Base-by-base conservation (phyloP, 2,329 filamentous ascomycete species). In the Fusarium abutilonis region DNA sequence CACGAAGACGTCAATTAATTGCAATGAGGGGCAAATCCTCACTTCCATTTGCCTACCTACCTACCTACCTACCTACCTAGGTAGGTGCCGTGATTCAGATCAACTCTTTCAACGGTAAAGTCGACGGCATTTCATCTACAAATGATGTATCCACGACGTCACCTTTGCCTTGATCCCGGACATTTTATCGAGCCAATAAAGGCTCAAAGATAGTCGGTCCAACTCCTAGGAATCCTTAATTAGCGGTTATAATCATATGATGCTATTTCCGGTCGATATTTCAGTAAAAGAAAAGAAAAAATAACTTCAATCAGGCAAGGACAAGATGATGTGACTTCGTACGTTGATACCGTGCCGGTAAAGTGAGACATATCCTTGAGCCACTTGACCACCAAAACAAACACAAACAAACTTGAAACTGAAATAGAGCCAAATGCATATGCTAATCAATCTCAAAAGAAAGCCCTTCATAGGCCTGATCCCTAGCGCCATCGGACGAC, bases 71-170 rank as follows among this genome's bases (percentile, higher is more conserved):
- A 15, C 14, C 19, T 10, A 28, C 13, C 31, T 14, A 6, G 6
- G 19, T 4, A 19, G 19, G 19, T 19, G 19, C 19, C 10, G 10
- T 31, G 29, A 10, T 31, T 13, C 29, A 31, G 29, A 31, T 31
- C 29, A 13, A 31, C 4, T 9, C 29, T n/a, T n/a, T n/a, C 6
- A 3, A 34, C 5, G 14, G 31, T 31, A 61, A 44, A 29, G 21
- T 43, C 21, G 36, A 61, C 51, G 32, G 17, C 38, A 57, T 47
- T 57, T 48, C 14, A 9, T 36, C 28, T 21, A 4, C 21, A 32
- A 21, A 62, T 62, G 58, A 62, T 62, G 59, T 49, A 49, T 35
- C 28, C 5, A 31, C 45, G 54, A 62, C 59, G 59, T 62, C 59
- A 62, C 56, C 9, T n/a, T 9, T 35, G 19, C 45, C 49, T 4